Percentiles rank a stretch among this genome's conserved stretches.
Evolutionary conservation across 495 filamentous ascomycete species (phyloP).

Genomic region (Cryomyces antarcticus): DNA sequence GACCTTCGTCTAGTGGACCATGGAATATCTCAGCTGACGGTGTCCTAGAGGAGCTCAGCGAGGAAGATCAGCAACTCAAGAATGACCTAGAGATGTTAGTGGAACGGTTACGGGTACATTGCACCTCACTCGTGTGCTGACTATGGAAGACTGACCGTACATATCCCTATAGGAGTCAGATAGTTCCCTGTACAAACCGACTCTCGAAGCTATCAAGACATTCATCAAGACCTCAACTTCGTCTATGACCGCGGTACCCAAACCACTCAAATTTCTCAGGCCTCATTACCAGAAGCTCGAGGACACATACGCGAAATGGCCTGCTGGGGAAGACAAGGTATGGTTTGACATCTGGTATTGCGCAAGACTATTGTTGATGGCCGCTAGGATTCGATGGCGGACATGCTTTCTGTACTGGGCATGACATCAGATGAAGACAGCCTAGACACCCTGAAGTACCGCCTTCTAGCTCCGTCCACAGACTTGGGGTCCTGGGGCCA

Average conservation of each 20-base stretch:
- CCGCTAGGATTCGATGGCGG: conserved; percentile 55
- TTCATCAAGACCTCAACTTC: conserved; percentile 97
- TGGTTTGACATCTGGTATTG: not conserved
- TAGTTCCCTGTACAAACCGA: conserved; percentile 68
- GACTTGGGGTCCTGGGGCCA: conserved; percentile 97
- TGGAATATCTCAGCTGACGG: conserved; percentile 2
- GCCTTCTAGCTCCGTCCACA: conserved; percentile 68
- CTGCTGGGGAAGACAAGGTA: conserved; percentile 61
- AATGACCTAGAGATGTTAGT: conserved; percentile 97
- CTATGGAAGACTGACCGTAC: not conserved
- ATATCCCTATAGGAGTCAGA: conserved; percentile 51
- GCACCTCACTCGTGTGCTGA: not conserved
- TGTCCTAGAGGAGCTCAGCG: conserved; percentile 67
- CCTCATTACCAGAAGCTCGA: conserved; percentile 82
- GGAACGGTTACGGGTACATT: conserved; percentile 68
- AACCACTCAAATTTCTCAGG: conserved; percentile 92
- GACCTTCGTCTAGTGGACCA: conserved; percentile 5
- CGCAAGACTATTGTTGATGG: not conserved
- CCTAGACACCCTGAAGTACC: conserved; percentile 87
- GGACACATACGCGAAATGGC: conserved; percentile 75
- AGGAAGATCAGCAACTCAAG: conserved; percentile 96
- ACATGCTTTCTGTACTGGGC: conserved; percentile 89
- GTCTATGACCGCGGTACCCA: conserved; percentile 97
- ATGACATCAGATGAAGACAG: conserved; percentile 98
- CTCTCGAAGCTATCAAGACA: conserved; percentile 85